A percentile compares a stretch with the other conserved stretches of the same genome.
Conservation (phyloP, 768 basidiomycete species). For the Naganishia vaughanmartiniae region DNA sequence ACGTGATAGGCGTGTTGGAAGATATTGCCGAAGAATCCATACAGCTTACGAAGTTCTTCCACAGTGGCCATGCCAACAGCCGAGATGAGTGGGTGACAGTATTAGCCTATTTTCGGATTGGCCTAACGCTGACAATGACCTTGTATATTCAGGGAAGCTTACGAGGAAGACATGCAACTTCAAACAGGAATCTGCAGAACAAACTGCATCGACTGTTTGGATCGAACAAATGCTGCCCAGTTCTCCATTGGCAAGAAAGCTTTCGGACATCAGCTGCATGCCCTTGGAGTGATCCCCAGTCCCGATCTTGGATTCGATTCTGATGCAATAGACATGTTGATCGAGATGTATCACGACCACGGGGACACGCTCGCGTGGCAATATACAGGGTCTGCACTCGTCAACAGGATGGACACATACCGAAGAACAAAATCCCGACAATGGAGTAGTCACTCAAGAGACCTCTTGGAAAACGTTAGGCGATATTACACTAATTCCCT, state of each 20-base stretch:
- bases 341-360: slow-evolving; percentile 98
- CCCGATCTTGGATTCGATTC: slow-evolving; percentile 87
- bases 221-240: slow-evolving; percentile 93
- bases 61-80: slow-evolving; percentile 61
- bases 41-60: slow-evolving; percentile 88
- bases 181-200: slow-evolving; percentile 90
- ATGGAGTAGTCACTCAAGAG: slow-evolving; percentile 95
- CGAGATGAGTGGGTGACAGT: slow-evolving; percentile 5
- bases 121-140: not conserved
- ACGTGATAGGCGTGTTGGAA: slow-evolving; percentile 90
- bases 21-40: slow-evolving; percentile 92
- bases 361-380: slow-evolving; percentile 93
- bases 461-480: slow-evolving; percentile 83
- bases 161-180: slow-evolving; percentile 57
- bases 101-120: not conserved
- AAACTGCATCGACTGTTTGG: slow-evolving; percentile 96
- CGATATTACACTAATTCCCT: slow-evolving; percentile 93
- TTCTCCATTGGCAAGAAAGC: slow-evolving; percentile 95
- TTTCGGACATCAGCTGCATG: slow-evolving; percentile 90
- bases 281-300: slow-evolving; percentile 79
- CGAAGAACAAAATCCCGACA: slow-evolving; percentile 75
- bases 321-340: slow-evolving; percentile 92
- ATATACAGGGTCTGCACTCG: slow-evolving; percentile 93
- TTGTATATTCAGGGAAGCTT: slow-evolving; percentile 3
- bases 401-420: slow-evolving; percentile 94